Evolutionary conservation across 2,329 filamentous ascomycete genomes (phyloP), one percentile per base, ranked within the genome.

Genomic region (Cladosporium sp.): DNA sequence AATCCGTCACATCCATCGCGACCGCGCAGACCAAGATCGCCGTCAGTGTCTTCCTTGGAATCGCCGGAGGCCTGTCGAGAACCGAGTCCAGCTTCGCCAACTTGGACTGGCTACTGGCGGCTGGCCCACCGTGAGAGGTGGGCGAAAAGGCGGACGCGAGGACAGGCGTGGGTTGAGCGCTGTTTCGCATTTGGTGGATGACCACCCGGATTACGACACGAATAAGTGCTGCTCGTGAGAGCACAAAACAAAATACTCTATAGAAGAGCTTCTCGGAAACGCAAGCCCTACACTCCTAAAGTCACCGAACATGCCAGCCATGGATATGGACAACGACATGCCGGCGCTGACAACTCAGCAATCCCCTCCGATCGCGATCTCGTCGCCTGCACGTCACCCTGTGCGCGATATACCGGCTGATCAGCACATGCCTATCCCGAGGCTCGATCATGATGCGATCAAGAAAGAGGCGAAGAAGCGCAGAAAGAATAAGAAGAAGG

Each of bases 71-170:
- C 23, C 73, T 80, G 70, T 75, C 74, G 69, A 74, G 71, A 71
- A 78, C 69, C 72, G 80, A 82, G 70, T 80, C 80, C 28, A 81
- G 78, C 69, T 83, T 83, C 71, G 80, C 78, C n/a, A 74, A 77
- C 57, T 74, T 82, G 75, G 72, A 81, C 66, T 82, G 81, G 79
- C 77, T 82, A 82, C 77, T 79, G 73, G 80, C 77, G 74, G 74
- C 72, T 69, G 76, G 82, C 83, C 82, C 82, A 80, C 81, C 81
- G 79, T 84, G 80, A 84, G 74, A 69, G 81, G 81, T 81, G 82
- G 82, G 83, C 81, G 81, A 81, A 82, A 82, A 56, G 69, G 29
- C 40, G 52, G 63, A 21, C 65, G 64, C 65, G 64, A 66, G 64
- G 57, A 67, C 66, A 64, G 53, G 44, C 33, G 46, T 56, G 35